Percentiles rank a stretch among this genome's conserved stretches.
Evolutionary conservation across 2,329 filamentous ascomycete species (phyloP).

Genomic region (Hypoxylon sp.): DNA sequence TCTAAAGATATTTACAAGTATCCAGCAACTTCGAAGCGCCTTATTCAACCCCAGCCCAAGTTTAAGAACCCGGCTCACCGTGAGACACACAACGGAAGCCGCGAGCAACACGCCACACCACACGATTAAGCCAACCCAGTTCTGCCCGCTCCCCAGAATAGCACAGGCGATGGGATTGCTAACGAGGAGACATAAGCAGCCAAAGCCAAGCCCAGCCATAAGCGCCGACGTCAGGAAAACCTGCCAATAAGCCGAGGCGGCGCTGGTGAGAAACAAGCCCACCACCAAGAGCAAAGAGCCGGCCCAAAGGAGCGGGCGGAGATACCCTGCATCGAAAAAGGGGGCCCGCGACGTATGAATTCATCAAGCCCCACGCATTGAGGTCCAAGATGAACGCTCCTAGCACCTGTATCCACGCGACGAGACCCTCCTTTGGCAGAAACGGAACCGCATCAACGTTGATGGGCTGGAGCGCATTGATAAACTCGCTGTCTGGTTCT

Average conservation of each 20-base stretch:
- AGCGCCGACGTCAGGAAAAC: constrained; percentile 38
- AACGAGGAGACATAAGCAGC: constrained; percentile 39
- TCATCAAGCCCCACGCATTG: constrained; percentile 45
- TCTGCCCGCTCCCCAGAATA: constrained; percentile 29
- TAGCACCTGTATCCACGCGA: constrained; percentile 43
- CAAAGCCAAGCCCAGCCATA: constrained; percentile 36
- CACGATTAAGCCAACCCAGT: constrained; percentile 36
- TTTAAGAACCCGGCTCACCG: constrained; percentile 25
- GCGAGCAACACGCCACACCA: constrained; percentile 37
- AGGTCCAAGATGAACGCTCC: constrained; percentile 41
- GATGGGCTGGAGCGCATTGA: too few species aligned
- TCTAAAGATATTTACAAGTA: too few species aligned
- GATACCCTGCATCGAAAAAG: constrained; percentile 42
- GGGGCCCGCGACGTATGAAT: constrained; percentile 41
- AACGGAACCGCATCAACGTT: neutral
- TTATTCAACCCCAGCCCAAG: neutral
- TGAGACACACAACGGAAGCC: constrained; percentile 27
- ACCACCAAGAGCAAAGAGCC: constrained; percentile 33
- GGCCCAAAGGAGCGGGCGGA: constrained; percentile 30
- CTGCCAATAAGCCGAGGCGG: constrained; percentile 35
- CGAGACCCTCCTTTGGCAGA: constrained; percentile 12
- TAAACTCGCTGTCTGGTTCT: too few species aligned
- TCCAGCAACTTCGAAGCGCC: neutral
- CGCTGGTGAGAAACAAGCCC: constrained; percentile 32
- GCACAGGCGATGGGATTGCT: constrained; percentile 42